phyloP scores from a whole-genome alignment of 176 grass and related monocot species.

The Puya raimondii region DNA sequence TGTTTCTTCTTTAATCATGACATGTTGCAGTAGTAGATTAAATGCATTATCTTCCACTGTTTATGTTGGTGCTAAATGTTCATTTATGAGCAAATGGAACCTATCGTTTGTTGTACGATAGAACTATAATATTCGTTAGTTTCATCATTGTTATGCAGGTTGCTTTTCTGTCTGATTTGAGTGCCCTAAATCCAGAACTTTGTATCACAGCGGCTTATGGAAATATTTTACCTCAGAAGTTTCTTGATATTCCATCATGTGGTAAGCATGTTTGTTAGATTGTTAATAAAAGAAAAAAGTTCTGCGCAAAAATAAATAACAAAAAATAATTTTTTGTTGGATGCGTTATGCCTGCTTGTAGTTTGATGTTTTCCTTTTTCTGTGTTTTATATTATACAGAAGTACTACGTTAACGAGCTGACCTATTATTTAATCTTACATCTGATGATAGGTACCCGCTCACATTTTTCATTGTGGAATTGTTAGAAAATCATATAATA shows the following conservation, averaged over 20 bases:
- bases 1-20: too few species aligned
- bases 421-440: too few species aligned
- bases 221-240: conserved; percentile 83
- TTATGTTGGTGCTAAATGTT: too few species aligned
- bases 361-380: too few species aligned
- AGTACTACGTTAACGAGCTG: too few species aligned
- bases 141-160: conserved; percentile 36
- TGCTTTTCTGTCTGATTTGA: conserved; percentile 55
- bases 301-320: neutral
- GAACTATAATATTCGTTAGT: neutral
- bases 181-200: conserved; percentile 56
- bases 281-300: neutral
- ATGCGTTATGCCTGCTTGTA: neutral
- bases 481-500: too few species aligned
- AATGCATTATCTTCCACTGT: too few species aligned
- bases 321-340: neutral
- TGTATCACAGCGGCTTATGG: conserved; percentile 88
- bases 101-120: neutral
- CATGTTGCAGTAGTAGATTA: too few species aligned
- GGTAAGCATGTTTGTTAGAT: conserved; percentile 28
- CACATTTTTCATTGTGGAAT: too few species aligned
- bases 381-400: too few species aligned
- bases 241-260: conserved; percentile 73
- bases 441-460: too few species aligned
- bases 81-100: too few species aligned